Base-by-base conservation (phyloP, 1,284 basidiomycete species). In the Sporisorium graminicola region DNA sequence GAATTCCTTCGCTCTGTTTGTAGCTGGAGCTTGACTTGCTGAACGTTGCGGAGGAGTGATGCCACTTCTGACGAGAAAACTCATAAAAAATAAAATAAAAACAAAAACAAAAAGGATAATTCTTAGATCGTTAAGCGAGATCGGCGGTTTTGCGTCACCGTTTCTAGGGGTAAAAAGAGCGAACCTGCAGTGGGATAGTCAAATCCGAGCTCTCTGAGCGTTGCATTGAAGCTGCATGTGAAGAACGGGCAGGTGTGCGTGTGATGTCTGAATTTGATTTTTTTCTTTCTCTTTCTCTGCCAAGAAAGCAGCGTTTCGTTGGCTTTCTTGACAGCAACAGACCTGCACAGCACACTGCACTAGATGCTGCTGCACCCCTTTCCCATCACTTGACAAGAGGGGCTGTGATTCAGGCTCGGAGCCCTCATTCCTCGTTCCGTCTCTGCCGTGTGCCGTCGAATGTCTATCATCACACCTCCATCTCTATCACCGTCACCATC, bases 91-190 rank as follows among this genome's bases (percentile, higher is more conserved):
- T n/a, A n/a, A n/a, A n/a, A n/a, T n/a, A n/a, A n/a, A n/a, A n/a
- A n/a, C n/a, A n/a, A n/a, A n/a, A n/a, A n/a, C n/a, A n/a, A n/a
- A n/a, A n/a, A n/a, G n/a, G n/a, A n/a, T n/a, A n/a, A n/a, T n/a
- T n/a, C n/a, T 26, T 29, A 9, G 6, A 18, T 29, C 9, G 7
- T 10, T 47, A 47, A 47, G 26, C 46, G 46, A 47, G 46, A 47
- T 47, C 46, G 46, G 46, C 46, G 26, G 26, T 26, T 29, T 26
- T 47, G 46, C 46, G 46, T 47, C 46, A 47, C 46, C 16, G 27
- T 29, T 47, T 47, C 16, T 7, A 26, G 24, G 10, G 24, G 24
- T 3, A 46, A 37, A 37, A 37, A 14, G 35, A n/a, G n/a, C n/a
- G n/a, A n/a, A n/a, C n/a, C n/a, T n/a, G n/a, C n/a, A n/a, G n/a